Evolutionary conservation across 257 asterid genomes (phyloP).

Genomic region (Striga asiatica): DNA sequence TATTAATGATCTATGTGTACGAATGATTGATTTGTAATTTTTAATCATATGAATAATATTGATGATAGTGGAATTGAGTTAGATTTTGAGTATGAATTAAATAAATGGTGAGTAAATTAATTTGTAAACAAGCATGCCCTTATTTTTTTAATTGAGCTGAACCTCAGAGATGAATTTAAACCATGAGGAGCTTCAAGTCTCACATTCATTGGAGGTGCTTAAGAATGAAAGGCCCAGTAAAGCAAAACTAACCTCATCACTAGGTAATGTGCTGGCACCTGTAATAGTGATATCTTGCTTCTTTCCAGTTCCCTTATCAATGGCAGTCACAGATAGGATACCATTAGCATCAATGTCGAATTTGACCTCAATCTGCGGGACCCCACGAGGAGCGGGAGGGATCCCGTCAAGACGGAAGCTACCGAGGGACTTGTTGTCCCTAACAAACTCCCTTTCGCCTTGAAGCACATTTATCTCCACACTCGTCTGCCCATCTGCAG

Average conservation of each 20-base stretch:
- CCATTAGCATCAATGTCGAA: constrained; percentile 98
- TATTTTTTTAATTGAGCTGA: too few species aligned
- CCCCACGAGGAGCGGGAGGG: constrained; percentile 99
- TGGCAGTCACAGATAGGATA: constrained; percentile 81
- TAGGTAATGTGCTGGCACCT: constrained; percentile 95
- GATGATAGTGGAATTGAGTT: too few species aligned
- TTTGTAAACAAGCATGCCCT: too few species aligned
- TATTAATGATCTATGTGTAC: too few species aligned
- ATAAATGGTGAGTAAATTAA: too few species aligned
- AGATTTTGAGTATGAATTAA: too few species aligned
- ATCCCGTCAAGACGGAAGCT: constrained; percentile 98
- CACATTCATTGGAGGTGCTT: neutral
- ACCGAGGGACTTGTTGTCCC: constrained; percentile 92
- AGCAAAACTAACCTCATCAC: constrained; percentile 60
- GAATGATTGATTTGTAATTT: too few species aligned
- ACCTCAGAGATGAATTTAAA: too few species aligned
- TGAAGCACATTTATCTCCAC: constrained; percentile 95
- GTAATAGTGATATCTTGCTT: constrained; percentile 95
- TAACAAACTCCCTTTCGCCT: constrained; percentile 95
- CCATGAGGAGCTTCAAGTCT: neutral
- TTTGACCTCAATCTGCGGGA: constrained; percentile 95
- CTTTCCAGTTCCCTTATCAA: constrained; percentile 95
- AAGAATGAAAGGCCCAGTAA: neutral
- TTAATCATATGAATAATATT: neutral
- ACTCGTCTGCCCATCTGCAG: constrained; percentile 98